Evolutionary conservation across 75 land plant genomes (phyloP), one percentile per base, ranked within the genome.

Genomic region (Picea glauca): DNA sequence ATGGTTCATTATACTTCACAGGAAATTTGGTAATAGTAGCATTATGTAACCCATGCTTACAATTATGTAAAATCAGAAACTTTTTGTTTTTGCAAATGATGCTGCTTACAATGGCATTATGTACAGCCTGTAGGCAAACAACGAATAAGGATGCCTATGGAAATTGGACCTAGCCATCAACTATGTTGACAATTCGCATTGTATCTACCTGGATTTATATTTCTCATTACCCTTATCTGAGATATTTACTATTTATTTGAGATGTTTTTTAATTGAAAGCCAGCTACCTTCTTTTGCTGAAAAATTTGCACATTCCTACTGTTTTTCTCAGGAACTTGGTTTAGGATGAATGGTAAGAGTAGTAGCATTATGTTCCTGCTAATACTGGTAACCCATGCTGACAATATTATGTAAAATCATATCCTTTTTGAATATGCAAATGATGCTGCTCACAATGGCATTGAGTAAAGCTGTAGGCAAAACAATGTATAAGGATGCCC

Each of bases 301-400:
- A 35, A 5, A 38, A 74, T 38, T 31, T 81, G 32, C 26, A 32
- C 31, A 18, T 64, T 78, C 61, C 13, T 46, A 38, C 40, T 74
- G 56, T 14, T 43, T 77, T 58, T 77, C 66, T 2, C 83, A 94
- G 96, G 96, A 92, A 81, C 78, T 87, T 38, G 92, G 91, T 1
- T 67, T 85, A 64, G 83, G 46, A 7, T 68, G 73, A 68, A 35
- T 21, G n/a, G 23, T 68, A 6, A 46, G 73, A 20, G 46, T 40
- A 40, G 43, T 20, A 40, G 56, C 33, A 1, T 35, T 68, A 68
- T 17, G 50, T 1, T 17, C 8, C 18, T 68, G 68, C 7, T 15
- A 5, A 18, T 33, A 65, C 17, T 65, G 18, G 46, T 21, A 68
- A 68, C 18, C 21, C 23, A 20, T 68, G 56, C 40, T 68, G 5